Evolutionary conservation across 2,329 filamentous ascomycete genomes (phyloP).

Genomic region (Neurospora crassa): DNA sequence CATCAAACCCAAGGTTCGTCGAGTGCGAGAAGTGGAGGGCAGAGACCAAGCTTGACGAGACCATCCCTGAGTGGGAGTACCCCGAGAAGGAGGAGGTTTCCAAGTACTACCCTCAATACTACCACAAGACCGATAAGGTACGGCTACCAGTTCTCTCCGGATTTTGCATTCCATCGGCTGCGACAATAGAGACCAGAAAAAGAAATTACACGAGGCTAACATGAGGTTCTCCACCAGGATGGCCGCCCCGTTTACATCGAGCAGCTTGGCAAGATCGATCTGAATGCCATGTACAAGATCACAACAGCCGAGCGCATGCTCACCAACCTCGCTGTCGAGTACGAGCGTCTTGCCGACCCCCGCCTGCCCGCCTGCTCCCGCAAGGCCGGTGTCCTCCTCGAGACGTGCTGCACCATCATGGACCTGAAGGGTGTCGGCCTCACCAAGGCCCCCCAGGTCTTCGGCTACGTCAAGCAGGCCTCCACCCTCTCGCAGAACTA

Average conservation of each 20-base stretch:
- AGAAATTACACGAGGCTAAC: neutral
- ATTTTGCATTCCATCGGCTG: neutral
- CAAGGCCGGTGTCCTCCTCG: slow-evolving; percentile 78
- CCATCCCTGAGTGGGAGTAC: slow-evolving; percentile 76
- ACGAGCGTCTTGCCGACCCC: slow-evolving; percentile 90
- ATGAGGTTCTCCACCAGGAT: slow-evolving; percentile 47
- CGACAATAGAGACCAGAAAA: neutral
- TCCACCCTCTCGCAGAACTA: slow-evolving; percentile 95
- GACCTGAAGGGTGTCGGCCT: slow-evolving; percentile 92
- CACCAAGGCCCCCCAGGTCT: slow-evolving; percentile 71
- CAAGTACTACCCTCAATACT: slow-evolving; percentile 95
- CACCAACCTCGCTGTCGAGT: slow-evolving; percentile 91
- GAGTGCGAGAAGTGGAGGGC: slow-evolving; percentile 87
- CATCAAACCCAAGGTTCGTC: slow-evolving; percentile 57
- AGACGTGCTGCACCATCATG: slow-evolving; percentile 98
- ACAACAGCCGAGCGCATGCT: slow-evolving; percentile 90
- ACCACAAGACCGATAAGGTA: slow-evolving; percentile 91
- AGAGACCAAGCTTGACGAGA: slow-evolving; percentile 73
- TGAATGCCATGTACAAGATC: slow-evolving; percentile 85
- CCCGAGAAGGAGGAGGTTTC: slow-evolving; percentile 74
- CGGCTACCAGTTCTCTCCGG: slow-evolving; percentile 1
- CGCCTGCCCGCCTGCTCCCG: slow-evolving; percentile 92
- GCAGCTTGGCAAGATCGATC: slow-evolving; percentile 85
- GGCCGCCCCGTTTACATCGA: slow-evolving; percentile 97
- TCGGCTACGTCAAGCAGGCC: slow-evolving; percentile 76